These are phyloP conservation scores for Purshia tridentata DNA, from an alignment of 306 rosid species.

Conservation along the genomic window DNA sequence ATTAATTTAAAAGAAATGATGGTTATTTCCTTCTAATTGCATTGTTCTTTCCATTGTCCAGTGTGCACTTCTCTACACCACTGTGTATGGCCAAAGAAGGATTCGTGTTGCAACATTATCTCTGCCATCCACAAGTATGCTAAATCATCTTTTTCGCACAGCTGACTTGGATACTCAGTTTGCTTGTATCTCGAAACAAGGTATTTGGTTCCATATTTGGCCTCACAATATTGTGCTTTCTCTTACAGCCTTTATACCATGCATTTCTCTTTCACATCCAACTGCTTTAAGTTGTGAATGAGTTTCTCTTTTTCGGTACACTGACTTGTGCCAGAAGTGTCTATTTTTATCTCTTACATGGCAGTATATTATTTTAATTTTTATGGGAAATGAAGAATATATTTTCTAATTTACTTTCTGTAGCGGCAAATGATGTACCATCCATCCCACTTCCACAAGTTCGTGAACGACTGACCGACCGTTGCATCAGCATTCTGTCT, in stretches of 20 bases:
- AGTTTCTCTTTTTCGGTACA: neutral
- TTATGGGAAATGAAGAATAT: neutral
- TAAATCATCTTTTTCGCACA: slow-evolving; percentile 78
- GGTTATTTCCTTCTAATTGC: neutral
- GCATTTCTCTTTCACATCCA: neutral
- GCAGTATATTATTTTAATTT: neutral
- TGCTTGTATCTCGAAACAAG: slow-evolving; percentile 82
- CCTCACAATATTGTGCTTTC: neutral
- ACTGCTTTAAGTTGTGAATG: neutral
- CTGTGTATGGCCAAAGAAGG: slow-evolving; percentile 82
- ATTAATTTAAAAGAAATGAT: neutral
- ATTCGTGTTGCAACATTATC: slow-evolving; percentile 73
- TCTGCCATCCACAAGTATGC: slow-evolving; percentile 78
- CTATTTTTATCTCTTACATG: neutral
- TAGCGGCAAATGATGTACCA: slow-evolving; percentile 72
- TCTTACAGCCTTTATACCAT: neutral
- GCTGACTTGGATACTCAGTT: slow-evolving; percentile 90
- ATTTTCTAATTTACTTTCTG: slow-evolving; percentile 18
- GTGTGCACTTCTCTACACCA: slow-evolving; percentile 94
- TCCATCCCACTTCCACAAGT: slow-evolving; percentile 66
- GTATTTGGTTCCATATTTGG: slow-evolving; percentile 35
- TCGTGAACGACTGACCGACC: slow-evolving; percentile 73
- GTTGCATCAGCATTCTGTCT: slow-evolving; percentile 63
- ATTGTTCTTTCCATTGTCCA: slow-evolving; percentile 20
- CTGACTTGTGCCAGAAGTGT: slow-evolving; percentile 4